Conservation (phyloP, 441 rosid genomes). For the Eruca vesicaria region DNA sequence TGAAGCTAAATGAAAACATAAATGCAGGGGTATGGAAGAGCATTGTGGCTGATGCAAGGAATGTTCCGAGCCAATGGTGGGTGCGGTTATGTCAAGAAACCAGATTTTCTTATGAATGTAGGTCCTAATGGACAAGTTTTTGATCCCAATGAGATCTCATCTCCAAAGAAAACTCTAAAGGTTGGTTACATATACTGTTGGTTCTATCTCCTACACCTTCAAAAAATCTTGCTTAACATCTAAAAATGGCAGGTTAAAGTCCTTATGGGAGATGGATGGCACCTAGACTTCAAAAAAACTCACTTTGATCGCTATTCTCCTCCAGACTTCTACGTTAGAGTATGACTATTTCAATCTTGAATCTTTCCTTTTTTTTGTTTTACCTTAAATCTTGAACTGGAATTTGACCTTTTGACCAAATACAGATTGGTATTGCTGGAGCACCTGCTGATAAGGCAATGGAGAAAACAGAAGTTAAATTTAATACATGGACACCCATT, state of each 20-base stretch:
- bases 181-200: slow-evolving; percentile 28
- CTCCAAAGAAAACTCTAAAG: slow-evolving; percentile 46
- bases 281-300: slow-evolving; percentile 44
- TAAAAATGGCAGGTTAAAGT: slow-evolving; percentile 45
- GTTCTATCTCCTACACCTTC: background rate
- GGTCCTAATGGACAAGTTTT: slow-evolving; percentile 43
- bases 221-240: slow-evolving; percentile 11
- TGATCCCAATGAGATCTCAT: slow-evolving; percentile 37
- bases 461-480: slow-evolving; percentile 38
- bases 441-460: slow-evolving; percentile 41
- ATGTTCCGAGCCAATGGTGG: slow-evolving; percentile 65
- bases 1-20: slow-evolving; percentile 2
- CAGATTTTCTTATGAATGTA: slow-evolving; percentile 40
- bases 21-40: slow-evolving; percentile 54
- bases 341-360: slow-evolving; percentile 24
- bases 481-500: slow-evolving; percentile 45
- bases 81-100: slow-evolving; percentile 61
- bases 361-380: background rate
- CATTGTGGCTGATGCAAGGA: slow-evolving; percentile 66
- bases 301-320: slow-evolving; percentile 52
- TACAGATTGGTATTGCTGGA: slow-evolving; percentile 55
- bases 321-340: slow-evolving; percentile 47
- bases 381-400: background rate
- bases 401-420: background rate
- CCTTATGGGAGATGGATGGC: slow-evolving; percentile 59